Conservation (phyloP, 805 yeast genomes). For the Pichia manshurica region DNA sequence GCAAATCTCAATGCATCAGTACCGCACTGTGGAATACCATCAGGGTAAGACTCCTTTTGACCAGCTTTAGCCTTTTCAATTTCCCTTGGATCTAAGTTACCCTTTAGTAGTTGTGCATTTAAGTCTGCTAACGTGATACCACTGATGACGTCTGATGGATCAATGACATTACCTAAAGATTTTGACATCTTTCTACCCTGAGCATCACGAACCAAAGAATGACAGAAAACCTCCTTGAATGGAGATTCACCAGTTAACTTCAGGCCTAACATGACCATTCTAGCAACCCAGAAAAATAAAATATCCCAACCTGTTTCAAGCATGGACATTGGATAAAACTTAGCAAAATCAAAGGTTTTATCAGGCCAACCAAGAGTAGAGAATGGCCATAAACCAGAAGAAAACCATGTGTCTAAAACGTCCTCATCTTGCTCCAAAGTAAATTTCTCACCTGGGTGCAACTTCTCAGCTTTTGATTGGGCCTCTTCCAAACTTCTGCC, state of each 20-base stretch:
- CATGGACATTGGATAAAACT: constrained; percentile 86
- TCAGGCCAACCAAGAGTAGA: constrained; percentile 96
- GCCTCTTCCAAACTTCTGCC: constrained; percentile 86
- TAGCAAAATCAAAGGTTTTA: constrained; percentile 62
- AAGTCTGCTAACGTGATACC: constrained; percentile 80
- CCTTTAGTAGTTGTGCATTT: constrained; percentile 68
- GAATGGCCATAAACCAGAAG: constrained; percentile 97
- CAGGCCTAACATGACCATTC: constrained; percentile 90
- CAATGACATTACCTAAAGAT: constrained; percentile 93
- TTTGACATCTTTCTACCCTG: constrained; percentile 99
- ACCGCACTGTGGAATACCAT: constrained; percentile 99
- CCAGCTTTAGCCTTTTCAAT: constrained; percentile 82
- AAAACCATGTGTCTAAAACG: constrained; percentile 98
- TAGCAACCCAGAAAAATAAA: constrained; percentile 96
- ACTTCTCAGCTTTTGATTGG: constrained; percentile 64
- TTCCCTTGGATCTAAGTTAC: constrained; percentile 88
- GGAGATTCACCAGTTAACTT: constrained; percentile 90
- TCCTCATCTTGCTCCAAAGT: constrained; percentile 94
- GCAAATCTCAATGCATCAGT: constrained; percentile 98
- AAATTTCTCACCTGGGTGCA: constrained; percentile 65
- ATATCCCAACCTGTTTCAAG: constrained; percentile 99
- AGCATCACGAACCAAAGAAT: constrained; percentile 96
- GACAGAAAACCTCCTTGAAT: constrained; percentile 95
- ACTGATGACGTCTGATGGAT: constrained; percentile 87
- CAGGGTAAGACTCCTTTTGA: constrained; percentile 85